A percentile compares a stretch with the other conserved stretches of the same genome.
These are phyloP conservation scores for Saccharomycopsis fermentans DNA, from an alignment of 805 yeast genomes.

Conservation along the genomic window DNA sequence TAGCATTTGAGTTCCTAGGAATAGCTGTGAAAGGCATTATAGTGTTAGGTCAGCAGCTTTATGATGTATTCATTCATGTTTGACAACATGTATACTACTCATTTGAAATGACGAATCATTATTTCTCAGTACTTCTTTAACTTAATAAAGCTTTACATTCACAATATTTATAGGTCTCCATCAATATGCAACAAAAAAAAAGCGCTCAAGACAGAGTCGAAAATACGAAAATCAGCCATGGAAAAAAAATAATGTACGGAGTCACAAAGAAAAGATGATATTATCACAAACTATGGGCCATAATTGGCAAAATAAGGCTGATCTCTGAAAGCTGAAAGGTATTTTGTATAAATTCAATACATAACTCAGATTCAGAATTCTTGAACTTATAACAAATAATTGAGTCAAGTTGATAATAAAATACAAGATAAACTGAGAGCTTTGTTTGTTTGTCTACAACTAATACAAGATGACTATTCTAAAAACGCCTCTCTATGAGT, in stretches of 20 bases:
- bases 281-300: neutral
- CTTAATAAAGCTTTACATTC: neutral
- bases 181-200: too few species aligned
- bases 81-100: neutral
- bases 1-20: too few species aligned
- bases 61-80: neutral
- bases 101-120: neutral
- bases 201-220: neutral
- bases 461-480: conserved; percentile 5
- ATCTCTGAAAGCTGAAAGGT: too few species aligned
- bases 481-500: conserved; percentile 72
- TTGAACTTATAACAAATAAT: neutral
- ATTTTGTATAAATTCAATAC: too few species aligned
- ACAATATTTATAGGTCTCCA: too few species aligned
- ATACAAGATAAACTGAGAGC: neutral
- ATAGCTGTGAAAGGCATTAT: neutral
- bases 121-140: neutral
- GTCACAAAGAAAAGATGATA: neutral
- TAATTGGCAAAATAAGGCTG: too few species aligned
- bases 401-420: too few species aligned
- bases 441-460: neutral
- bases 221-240: neutral
- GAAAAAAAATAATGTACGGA: neutral
- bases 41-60: neutral
- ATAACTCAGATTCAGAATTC: neutral